Evolutionary conservation across 441 rosid species (phyloP).

Genomic region (Arabidopsis lyrata): DNA sequence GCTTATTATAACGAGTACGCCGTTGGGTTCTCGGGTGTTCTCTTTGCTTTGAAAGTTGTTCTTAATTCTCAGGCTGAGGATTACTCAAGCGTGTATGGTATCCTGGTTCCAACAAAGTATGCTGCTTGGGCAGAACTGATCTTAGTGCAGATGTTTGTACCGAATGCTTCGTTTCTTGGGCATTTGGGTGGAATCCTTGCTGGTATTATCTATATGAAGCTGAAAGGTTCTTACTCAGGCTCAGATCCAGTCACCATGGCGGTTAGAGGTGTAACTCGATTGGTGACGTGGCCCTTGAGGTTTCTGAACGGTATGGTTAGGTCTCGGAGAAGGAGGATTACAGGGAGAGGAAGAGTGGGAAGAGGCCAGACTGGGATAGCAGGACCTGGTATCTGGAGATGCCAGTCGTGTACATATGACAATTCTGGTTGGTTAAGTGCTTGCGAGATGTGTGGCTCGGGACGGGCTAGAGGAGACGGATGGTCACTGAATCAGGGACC

Average conservation of each 20-base stretch:
- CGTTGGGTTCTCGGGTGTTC: conserved; percentile 88
- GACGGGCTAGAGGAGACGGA: conserved; percentile 47
- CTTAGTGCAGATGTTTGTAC: conserved; percentile 85
- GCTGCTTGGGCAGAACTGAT: conserved; percentile 96
- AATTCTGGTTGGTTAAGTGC: conserved; percentile 60
- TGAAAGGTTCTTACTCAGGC: conserved; percentile 63
- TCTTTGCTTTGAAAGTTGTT: conserved; percentile 93
- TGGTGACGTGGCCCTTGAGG: conserved; percentile 67
- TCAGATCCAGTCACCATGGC: conserved; percentile 57
- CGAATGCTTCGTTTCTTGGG: conserved; percentile 87
- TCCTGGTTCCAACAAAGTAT: conserved; percentile 70
- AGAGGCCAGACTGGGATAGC: conserved; percentile 52
- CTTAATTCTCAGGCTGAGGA: conserved; percentile 73
- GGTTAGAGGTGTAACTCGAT: conserved; percentile 51
- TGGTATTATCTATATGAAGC: conserved; percentile 74
- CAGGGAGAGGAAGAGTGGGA: conserved; percentile 78
- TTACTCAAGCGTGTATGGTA: conserved; percentile 67
- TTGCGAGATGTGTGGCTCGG: conserved; percentile 90
- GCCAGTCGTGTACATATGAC: conserved; percentile 83
- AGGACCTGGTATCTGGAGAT: conserved; percentile 69
- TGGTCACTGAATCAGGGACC: conserved; percentile 41
- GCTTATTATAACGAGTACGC: conserved; percentile 73
- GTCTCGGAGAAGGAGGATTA: conserved; percentile 52
- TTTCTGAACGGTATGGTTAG: conserved; percentile 49
- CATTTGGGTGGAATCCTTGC: conserved; percentile 96